Conservation (phyloP, 139 green algal species). For the Chlamydomonas sp. region DNA sequence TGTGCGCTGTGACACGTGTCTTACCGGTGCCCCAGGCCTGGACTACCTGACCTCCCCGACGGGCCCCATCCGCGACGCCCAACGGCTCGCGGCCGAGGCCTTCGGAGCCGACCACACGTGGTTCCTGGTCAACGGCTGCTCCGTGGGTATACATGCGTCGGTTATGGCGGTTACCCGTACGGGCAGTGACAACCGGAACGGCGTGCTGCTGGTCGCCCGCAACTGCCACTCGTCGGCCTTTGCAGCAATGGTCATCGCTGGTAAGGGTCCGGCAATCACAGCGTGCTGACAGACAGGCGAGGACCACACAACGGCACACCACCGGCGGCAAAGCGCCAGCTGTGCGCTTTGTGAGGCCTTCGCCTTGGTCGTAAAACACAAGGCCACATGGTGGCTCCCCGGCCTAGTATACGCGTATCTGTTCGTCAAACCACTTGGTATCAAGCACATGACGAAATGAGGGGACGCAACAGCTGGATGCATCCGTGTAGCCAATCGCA, state of each 20-base stretch:
- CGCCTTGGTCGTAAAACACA: too few species aligned
- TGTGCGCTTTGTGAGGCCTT: too few species aligned
- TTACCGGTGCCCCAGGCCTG: slow-evolving; percentile 58
- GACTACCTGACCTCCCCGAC: slow-evolving; percentile 80
- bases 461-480: too few species aligned
- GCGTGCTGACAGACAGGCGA: neutral
- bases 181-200: slow-evolving; percentile 47
- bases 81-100: slow-evolving; percentile 70
- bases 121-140: slow-evolving; percentile 95
- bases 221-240: slow-evolving; percentile 90
- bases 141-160: slow-evolving; percentile 78
- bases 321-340: too few species aligned
- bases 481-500: too few species aligned
- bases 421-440: too few species aligned
- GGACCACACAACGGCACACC: too few species aligned
- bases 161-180: slow-evolving; percentile 57
- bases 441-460: too few species aligned
- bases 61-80: slow-evolving; percentile 80
- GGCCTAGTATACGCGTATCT: too few species aligned
- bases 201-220: slow-evolving; percentile 79
- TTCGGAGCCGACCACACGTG: slow-evolving; percentile 85
- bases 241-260: slow-evolving; percentile 77
- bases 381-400: too few species aligned
- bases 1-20: too few species aligned
- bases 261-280: slow-evolving; percentile 10